These are phyloP conservation scores for Voacanga thouarsii DNA, from an alignment of 257 asterid genomes.

Conservation along the genomic window DNA sequence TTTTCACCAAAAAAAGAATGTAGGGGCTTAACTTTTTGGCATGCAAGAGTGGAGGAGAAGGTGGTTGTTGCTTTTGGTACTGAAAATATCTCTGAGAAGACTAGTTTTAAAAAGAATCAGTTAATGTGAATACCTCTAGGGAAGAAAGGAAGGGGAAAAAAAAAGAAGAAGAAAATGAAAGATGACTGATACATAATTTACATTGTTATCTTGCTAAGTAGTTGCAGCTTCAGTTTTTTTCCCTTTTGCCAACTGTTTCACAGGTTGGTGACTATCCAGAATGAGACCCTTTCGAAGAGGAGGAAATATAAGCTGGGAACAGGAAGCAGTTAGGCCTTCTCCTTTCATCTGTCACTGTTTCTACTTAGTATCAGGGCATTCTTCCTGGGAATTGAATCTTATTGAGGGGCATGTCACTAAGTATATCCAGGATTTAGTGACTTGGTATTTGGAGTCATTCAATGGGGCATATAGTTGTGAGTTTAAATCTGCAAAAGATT, in stretches of 20 bases:
- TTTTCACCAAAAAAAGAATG: neutral
- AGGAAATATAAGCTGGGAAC: slow-evolving; percentile 50
- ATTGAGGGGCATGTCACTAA: neutral
- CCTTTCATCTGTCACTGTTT: neutral
- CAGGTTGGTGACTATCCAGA: slow-evolving; percentile 95
- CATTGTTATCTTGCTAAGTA: neutral
- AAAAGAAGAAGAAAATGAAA: neutral
- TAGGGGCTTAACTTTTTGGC: neutral
- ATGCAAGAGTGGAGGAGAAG: too few relatives aligned
- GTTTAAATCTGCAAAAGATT: neutral
- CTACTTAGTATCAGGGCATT: neutral
- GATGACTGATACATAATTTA: neutral
- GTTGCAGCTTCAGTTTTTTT: slow-evolving; percentile 2
- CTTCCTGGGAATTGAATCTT: neutral
- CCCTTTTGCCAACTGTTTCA: neutral
- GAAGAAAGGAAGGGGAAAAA: too few relatives aligned
- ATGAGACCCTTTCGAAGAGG: slow-evolving; percentile 86
- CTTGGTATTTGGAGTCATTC: neutral
- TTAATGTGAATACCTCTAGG: neutral
- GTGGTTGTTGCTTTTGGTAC: neutral
- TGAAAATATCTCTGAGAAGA: neutral
- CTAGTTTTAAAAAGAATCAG: neutral
- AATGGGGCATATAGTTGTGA: neutral
- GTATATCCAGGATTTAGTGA: neutral
- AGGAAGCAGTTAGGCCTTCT: neutral